phyloP scores from a whole-genome alignment of 2,329 filamentous ascomycete genomes.

The Alternaria sp. region DNA sequence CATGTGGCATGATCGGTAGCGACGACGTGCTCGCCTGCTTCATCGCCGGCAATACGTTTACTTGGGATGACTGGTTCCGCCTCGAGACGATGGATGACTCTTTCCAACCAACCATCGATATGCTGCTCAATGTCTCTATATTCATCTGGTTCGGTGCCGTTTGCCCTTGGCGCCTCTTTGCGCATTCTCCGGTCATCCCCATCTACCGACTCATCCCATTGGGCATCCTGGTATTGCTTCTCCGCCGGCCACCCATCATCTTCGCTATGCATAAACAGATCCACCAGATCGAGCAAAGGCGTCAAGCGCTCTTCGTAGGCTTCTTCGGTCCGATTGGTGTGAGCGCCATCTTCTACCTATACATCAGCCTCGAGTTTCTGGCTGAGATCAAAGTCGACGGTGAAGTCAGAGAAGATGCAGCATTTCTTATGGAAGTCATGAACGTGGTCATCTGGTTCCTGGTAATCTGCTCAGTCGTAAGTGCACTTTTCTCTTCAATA shows the following conservation, averaged over 20 bases:
- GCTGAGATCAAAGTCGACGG: slow-evolving; percentile 65
- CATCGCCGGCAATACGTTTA: slow-evolving; percentile 88
- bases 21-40: slow-evolving; percentile 94
- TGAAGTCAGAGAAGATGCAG: slow-evolving; percentile 70
- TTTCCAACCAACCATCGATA: slow-evolving; percentile 92
- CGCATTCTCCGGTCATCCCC: slow-evolving; percentile 72
- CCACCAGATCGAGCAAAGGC: slow-evolving; percentile 76
- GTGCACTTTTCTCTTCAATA: slow-evolving; percentile 40
- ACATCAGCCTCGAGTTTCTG: slow-evolving; percentile 80
- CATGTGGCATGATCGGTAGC: slow-evolving; percentile 84
- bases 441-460: slow-evolving; percentile 86
- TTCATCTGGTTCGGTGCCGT: slow-evolving; percentile 82
- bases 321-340: slow-evolving; percentile 96
- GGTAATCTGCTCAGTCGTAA: slow-evolving; percentile 80
- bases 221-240: slow-evolving; percentile 76
- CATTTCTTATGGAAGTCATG: slow-evolving; percentile 70
- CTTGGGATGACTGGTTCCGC: slow-evolving; percentile 94
- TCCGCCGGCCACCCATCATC: slow-evolving; percentile 80
- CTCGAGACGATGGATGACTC: slow-evolving; percentile 88
- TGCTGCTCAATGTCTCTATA: slow-evolving; percentile 87
- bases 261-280: slow-evolving; percentile 77
- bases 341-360: slow-evolving; percentile 89
- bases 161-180: slow-evolving; percentile 80
- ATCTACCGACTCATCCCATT: slow-evolving; percentile 76
- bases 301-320: slow-evolving; percentile 84